Percentiles rank a stretch among this genome's conserved stretches.
These are phyloP conservation scores for Calonectria hawksworthii DNA, from an alignment of 2,329 filamentous ascomycete genomes.

Conservation along the genomic window DNA sequence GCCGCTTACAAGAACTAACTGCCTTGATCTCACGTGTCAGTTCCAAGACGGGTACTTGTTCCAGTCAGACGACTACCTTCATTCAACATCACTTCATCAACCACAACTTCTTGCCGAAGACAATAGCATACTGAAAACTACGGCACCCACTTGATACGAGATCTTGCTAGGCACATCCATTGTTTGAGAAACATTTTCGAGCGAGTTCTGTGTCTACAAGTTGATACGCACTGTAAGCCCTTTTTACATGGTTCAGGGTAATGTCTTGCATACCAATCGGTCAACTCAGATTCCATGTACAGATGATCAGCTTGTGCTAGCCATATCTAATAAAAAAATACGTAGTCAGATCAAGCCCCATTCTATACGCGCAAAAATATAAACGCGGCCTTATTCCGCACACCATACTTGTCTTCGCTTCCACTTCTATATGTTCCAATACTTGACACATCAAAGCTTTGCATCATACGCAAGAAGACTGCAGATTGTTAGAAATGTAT, in stretches of 20 bases:
- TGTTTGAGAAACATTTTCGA: not conserved
- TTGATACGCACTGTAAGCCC: not conserved
- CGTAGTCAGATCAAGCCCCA: not conserved
- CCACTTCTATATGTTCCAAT: not conserved
- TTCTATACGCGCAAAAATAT: not conserved
- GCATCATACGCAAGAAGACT: slow-evolving; percentile 37
- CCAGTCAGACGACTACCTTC: not conserved
- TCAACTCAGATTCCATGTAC: not conserved
- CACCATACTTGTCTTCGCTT: not conserved
- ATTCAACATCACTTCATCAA: not conserved
- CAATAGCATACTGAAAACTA: not conserved
- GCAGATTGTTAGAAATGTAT: slow-evolving; percentile 9
- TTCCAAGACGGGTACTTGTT: too few relatives aligned
- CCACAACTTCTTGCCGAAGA: not conserved
- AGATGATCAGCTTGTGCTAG: not conserved
- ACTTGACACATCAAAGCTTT: slow-evolving; percentile 5
- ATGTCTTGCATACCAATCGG: not conserved
- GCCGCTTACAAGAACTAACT: not conserved
- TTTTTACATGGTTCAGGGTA: not conserved
- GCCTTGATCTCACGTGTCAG: too few relatives aligned
- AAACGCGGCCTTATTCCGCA: not conserved
- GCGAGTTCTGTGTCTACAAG: not conserved
- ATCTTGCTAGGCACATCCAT: not conserved
- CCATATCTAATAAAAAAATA: not conserved
- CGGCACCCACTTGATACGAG: not conserved